phyloP scores from a whole-genome alignment of 768 basidiomycete genomes.

The Bullera alba region DNA sequence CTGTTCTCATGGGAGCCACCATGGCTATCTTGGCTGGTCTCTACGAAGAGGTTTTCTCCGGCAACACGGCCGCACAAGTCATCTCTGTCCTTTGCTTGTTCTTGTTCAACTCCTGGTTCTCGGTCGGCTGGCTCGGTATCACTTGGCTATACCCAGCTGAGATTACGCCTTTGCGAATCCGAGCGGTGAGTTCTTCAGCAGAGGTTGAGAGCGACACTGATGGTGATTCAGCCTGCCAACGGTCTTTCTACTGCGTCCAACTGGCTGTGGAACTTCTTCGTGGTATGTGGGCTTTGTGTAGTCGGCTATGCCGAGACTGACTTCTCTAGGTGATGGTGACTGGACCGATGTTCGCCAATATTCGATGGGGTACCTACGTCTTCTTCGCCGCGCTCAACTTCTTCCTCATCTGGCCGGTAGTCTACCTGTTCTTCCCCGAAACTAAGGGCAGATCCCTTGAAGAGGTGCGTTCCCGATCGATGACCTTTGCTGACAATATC shows the following conservation, averaged over 20 bases:
- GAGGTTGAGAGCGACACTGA: neutral
- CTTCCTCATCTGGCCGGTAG: neutral
- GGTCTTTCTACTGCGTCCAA: conserved; percentile 54
- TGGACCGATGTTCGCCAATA: conserved; percentile 1
- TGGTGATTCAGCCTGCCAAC: conserved; percentile 51
- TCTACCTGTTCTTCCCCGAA: conserved; percentile 14
- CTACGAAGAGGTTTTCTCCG: conserved; percentile 32
- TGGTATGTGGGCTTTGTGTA: neutral
- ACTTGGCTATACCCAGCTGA: conserved; percentile 58
- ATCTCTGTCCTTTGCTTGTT: conserved; percentile 57
- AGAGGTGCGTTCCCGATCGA: conserved; percentile 1
- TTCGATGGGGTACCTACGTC: conserved; percentile 1
- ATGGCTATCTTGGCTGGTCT: neutral
- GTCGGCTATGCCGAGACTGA: neutral
- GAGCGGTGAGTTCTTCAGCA: conserved; percentile 43
- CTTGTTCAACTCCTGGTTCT: conserved; percentile 64
- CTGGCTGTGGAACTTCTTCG: conserved; percentile 27
- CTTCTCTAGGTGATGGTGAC: conserved; percentile 1
- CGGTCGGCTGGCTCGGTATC: neutral
- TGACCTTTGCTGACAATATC: neutral
- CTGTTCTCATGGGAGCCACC: neutral
- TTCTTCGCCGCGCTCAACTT: conserved; percentile 26
- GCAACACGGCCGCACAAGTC: conserved; percentile 51
- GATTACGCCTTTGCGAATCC: conserved; percentile 56
- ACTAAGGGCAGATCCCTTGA: conserved; percentile 13